Conservation (phyloP, 768 basidiomycete genomes). For the Trametes cingulata region DNA sequence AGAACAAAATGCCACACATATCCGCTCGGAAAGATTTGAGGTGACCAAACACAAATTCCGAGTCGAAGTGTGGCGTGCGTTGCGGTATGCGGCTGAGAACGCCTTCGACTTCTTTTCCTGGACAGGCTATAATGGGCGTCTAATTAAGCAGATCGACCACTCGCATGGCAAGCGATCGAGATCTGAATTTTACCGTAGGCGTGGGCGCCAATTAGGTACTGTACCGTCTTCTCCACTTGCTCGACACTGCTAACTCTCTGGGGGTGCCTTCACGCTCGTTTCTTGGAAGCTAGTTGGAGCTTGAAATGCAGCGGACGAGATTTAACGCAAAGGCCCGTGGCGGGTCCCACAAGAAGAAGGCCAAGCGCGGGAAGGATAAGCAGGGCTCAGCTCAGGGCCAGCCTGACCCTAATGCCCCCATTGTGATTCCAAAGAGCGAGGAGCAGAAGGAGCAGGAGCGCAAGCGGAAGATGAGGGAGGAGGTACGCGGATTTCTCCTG, state of each 20-base stretch:
- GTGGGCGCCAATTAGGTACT: neutral
- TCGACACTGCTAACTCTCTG: neutral
- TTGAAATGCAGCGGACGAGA: constrained; percentile 12
- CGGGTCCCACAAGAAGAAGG: constrained; percentile 31
- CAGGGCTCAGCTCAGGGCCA: constrained; percentile 24
- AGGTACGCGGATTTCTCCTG: no score
- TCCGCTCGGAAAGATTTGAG: no score
- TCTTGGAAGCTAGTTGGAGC: no score
- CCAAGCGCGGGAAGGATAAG: constrained; percentile 17
- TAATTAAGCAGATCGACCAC: neutral
- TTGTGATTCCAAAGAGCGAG: constrained; percentile 57
- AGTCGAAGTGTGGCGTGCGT: neutral
- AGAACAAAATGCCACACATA: constrained; percentile 77
- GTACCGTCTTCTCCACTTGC: neutral
- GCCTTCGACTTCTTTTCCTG: no score
- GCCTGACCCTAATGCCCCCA: constrained; percentile 56
- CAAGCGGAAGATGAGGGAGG: constrained; percentile 58
- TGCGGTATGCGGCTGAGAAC: neutral
- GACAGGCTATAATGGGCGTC: no score
- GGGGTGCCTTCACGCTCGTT: no score
- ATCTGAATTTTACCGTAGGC: constrained; percentile 19
- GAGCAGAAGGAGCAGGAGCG: constrained; percentile 62
- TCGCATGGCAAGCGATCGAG: constrained; percentile 10
- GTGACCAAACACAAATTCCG: neutral
- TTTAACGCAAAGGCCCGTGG: constrained; percentile 32